phyloP scores from a whole-genome alignment of 1,284 basidiomycete species.

The Veloboletus limbatus region DNA sequence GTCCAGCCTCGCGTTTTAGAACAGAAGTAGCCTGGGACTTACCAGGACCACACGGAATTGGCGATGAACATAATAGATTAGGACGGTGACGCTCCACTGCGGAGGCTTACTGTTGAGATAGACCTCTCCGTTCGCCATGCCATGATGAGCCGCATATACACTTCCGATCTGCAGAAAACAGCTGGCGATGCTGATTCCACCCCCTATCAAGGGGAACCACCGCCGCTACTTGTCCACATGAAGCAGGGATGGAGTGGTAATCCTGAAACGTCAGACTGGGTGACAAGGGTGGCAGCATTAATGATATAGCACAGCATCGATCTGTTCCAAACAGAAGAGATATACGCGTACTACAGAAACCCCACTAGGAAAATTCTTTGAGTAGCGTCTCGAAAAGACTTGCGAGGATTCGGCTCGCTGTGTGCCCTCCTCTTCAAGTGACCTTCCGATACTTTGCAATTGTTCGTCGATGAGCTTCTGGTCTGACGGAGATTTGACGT shows the following conservation, averaged over 20 bases:
- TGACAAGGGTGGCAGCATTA: slow-evolving; percentile 50
- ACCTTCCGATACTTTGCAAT: slow-evolving; percentile 19
- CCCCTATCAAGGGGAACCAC: slow-evolving; percentile 42
- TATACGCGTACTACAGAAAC: slow-evolving; percentile 35
- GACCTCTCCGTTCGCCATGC: slow-evolving; percentile 23
- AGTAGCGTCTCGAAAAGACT: slow-evolving; percentile 33
- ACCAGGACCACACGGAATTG: slow-evolving; percentile 35
- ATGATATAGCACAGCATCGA: slow-evolving; percentile 39
- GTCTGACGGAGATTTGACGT: slow-evolving; percentile 24
- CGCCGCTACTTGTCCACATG: slow-evolving; percentile 47
- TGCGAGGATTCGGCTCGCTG: slow-evolving; percentile 1
- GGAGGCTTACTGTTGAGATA: slow-evolving; percentile 24
- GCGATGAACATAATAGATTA: slow-evolving; percentile 48
- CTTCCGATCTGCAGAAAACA: slow-evolving; percentile 41
- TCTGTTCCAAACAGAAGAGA: slow-evolving; percentile 10
- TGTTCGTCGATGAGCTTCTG: slow-evolving; percentile 23
- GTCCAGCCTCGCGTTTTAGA: not conserved
- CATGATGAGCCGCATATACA: slow-evolving; percentile 41
- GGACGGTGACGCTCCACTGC: slow-evolving; percentile 44
- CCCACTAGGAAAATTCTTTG: slow-evolving; percentile 43
- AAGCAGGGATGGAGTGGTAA: slow-evolving; percentile 41
- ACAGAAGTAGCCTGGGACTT: slow-evolving; percentile 11
- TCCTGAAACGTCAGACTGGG: slow-evolving; percentile 51
- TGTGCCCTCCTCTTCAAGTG: slow-evolving; percentile 23
- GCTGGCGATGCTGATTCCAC: slow-evolving; percentile 42